A percentile compares a stretch with the other conserved stretches of the same genome.
phyloP scores from a whole-genome alignment of 2,329 filamentous ascomycete genomes.

The Gliomastix tumulicola region DNA sequence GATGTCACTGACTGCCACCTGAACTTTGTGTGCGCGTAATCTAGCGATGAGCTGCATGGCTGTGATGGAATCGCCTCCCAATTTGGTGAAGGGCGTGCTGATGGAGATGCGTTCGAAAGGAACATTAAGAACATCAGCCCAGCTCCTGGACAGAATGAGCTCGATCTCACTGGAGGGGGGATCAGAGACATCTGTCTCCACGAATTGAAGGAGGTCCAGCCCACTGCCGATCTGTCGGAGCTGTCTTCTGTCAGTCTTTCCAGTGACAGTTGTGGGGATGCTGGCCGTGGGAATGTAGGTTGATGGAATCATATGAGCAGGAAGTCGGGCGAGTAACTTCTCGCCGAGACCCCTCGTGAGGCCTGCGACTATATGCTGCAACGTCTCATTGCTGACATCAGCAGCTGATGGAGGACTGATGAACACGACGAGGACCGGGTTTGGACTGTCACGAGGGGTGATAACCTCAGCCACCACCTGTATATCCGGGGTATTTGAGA shows the following conservation, averaged over 20 bases:
- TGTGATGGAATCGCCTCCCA: constrained; percentile 36
- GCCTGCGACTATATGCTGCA: constrained; percentile 40
- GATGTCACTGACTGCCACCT: constrained; percentile 21
- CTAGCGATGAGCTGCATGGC: constrained; percentile 35
- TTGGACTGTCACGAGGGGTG: neutral
- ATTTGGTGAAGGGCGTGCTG: constrained; percentile 24
- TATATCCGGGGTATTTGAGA: constrained; percentile 58
- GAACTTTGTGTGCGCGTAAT: constrained; percentile 19
- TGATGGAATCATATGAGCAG: constrained; percentile 73
- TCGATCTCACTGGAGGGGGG: neutral
- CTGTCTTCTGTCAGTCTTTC: constrained; percentile 60
- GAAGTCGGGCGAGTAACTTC: constrained; percentile 33
- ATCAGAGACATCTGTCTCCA: too few relatives aligned
- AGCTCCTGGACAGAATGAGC: constrained; percentile 11
- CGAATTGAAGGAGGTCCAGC: constrained; percentile 27
- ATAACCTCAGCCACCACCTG: constrained; percentile 23
- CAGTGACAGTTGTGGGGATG: constrained; percentile 66
- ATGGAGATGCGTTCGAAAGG: constrained; percentile 5
- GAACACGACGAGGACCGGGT: constrained; percentile 53
- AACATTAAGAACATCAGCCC: constrained; percentile 4
- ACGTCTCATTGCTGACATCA: neutral
- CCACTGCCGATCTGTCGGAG: constrained; percentile 40
- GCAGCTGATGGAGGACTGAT: constrained; percentile 42
- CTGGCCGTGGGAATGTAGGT: constrained; percentile 61
- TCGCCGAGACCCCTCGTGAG: constrained; percentile 30